Evolutionary conservation across 208 protist genomes (phyloP).

Genomic region (Entamoeba histolytica): DNA sequence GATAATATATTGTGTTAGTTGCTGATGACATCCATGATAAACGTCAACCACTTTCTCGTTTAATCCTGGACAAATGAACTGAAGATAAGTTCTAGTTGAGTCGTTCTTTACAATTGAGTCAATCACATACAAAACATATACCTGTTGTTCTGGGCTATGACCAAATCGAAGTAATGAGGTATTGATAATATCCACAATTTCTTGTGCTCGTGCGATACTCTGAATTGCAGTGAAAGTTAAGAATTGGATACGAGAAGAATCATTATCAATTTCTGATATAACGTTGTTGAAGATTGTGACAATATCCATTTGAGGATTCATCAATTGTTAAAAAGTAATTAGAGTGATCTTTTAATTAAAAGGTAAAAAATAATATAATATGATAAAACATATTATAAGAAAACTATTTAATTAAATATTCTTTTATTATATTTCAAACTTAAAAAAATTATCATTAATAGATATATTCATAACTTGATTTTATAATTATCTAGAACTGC

Average conservation of each 20-base stretch:
- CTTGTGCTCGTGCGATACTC: neutral
- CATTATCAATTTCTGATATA: neutral
- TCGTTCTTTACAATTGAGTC: neutral
- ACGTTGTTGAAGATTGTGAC: neutral
- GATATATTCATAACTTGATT: no score
- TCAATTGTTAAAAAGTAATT: no score
- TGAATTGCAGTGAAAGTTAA: neutral
- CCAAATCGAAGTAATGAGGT: neutral
- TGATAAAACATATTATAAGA: no score
- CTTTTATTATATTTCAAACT: no score
- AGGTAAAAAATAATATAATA: no score
- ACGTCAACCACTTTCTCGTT: neutral
- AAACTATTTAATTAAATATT: no score
- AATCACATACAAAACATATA: neutral
- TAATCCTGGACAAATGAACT: neutral
- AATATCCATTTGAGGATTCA: neutral
- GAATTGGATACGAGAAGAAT: neutral
- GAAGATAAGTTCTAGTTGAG: neutral
- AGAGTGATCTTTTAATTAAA: no score
- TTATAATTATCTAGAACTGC: no score
- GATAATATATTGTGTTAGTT: neutral
- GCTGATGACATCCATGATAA: neutral
- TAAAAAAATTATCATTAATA: no score
- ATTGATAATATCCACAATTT: neutral
- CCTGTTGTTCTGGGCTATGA: neutral